A percentile compares a stretch with the other conserved stretches of the same genome.
Evolutionary conservation across 495 filamentous ascomycete species (phyloP).

Genomic region (Monascus purpureus): DNA sequence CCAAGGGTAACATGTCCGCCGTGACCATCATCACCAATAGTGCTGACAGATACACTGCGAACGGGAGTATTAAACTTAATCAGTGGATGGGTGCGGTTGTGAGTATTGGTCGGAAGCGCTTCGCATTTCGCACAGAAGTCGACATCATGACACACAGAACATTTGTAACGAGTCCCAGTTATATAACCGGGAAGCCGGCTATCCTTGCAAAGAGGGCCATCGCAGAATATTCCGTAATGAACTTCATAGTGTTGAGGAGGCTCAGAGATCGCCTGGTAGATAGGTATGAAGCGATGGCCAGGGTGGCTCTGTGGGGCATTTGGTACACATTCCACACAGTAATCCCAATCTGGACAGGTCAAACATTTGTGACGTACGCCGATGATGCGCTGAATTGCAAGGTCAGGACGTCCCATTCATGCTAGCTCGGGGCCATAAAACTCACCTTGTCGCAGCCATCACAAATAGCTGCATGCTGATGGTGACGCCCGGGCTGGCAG

Average conservation of each 20-base stretch:
- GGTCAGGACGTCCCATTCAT: no score
- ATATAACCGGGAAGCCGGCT: conserved; percentile 52
- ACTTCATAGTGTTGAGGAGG: conserved; percentile 31
- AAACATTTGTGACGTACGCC: conserved; percentile 96
- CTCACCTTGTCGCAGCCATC: conserved; percentile 81
- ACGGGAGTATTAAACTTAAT: conserved; percentile 96
- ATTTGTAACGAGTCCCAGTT: conserved; percentile 83
- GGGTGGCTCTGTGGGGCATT: conserved; percentile 56
- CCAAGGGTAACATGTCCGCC: conserved; percentile 50
- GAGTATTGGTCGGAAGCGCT: conserved; percentile 63
- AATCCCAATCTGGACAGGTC: conserved; percentile 95
- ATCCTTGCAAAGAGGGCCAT: conserved; percentile 75
- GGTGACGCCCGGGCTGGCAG: conserved; percentile 68
- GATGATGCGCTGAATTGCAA: conserved; percentile 45
- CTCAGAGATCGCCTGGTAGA: conserved; percentile 66
- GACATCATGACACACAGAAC: conserved; percentile 87
- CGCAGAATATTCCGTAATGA: conserved; percentile 85
- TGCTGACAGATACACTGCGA: conserved; percentile 77
- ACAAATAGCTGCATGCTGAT: conserved; percentile 76
- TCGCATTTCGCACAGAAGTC: conserved; percentile 96
- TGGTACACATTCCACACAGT: conserved; percentile 65
- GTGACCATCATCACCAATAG: conserved; percentile 57
- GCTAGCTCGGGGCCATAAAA: no score
- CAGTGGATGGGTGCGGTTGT: conserved; percentile 89
- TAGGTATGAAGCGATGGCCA: conserved; percentile 76